Evolutionary conservation across 257 asterid species (phyloP).

Genomic region (Osmanthus fragrans): DNA sequence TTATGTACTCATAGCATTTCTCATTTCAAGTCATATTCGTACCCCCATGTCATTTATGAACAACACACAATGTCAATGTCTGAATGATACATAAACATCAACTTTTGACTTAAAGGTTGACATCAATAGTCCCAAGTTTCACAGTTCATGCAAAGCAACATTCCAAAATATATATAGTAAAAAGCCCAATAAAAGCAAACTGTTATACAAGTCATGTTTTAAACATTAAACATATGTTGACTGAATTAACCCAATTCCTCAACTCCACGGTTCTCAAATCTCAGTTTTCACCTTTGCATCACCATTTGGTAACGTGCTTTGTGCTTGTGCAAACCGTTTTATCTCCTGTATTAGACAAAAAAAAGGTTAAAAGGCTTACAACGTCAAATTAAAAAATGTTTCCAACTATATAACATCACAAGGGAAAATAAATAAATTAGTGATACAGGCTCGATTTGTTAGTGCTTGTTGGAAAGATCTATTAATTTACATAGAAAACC

Average conservation of each 20-base stretch:
- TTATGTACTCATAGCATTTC: no score
- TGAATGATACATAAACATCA: not conserved
- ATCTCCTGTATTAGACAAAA: conserved; percentile 46
- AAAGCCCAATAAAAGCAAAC: not conserved
- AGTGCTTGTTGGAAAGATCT: not conserved
- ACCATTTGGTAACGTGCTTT: conserved; percentile 55
- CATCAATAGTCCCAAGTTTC: not conserved
- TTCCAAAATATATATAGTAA: not conserved
- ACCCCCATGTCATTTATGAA: not conserved
- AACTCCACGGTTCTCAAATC: conserved; percentile 22
- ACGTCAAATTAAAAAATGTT: not conserved
- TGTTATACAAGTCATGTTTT: not conserved
- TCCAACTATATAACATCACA: not conserved
- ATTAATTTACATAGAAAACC: not conserved
- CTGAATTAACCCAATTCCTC: not conserved
- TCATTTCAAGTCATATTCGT: no score
- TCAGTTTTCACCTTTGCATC: conserved; percentile 56
- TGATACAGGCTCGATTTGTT: not conserved
- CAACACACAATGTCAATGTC: not conserved
- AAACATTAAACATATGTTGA: not conserved
- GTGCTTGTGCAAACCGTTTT: conserved; percentile 51
- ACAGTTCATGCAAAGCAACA: not conserved
- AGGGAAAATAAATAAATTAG: no score
- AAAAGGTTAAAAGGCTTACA: not conserved
- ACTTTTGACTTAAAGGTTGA: not conserved